These are phyloP conservation scores for Rosa chinensis DNA, from an alignment of 306 rosid species.

Conservation along the genomic window DNA sequence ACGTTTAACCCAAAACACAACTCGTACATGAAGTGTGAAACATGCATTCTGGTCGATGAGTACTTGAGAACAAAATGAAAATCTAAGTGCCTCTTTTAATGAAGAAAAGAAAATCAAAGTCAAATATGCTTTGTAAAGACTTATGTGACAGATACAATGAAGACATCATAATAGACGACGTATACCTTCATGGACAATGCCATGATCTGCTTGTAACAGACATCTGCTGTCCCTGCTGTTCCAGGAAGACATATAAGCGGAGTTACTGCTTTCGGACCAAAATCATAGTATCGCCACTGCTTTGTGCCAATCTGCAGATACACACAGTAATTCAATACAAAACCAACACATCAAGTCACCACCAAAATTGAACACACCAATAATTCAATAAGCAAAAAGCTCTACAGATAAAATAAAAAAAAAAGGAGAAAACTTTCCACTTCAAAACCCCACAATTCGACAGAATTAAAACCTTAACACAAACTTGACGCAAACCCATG, in stretches of 20 bases:
- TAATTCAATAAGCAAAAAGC: background rate
- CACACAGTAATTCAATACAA: background rate
- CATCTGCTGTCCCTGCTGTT: conserved; percentile 95
- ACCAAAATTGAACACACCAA: background rate
- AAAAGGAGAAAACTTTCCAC: background rate
- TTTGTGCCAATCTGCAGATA: conserved; percentile 80
- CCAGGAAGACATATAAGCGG: conserved; percentile 99
- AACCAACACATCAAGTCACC: background rate
- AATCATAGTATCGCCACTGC: conserved; percentile 97
- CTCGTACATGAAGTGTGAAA: background rate
- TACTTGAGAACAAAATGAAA: background rate
- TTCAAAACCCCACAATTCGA: conserved; percentile 5
- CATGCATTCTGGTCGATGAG: background rate
- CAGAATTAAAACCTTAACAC: background rate
- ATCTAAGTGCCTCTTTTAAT: background rate
- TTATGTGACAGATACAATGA: conserved; percentile 13
- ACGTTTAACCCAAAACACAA: background rate
- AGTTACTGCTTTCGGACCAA: conserved; percentile 92
- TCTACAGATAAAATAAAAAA: background rate
- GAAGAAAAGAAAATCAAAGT: background rate
- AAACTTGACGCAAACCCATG: conserved; percentile 2
- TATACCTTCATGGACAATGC: conserved; percentile 84
- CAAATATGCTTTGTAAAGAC: conserved; percentile 5
- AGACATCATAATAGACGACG: background rate
- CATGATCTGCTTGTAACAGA: conserved; percentile 96